Evolutionary conservation across 2,329 filamentous ascomycete genomes (phyloP).

Genomic region (Gnomoniopsis sp.): DNA sequence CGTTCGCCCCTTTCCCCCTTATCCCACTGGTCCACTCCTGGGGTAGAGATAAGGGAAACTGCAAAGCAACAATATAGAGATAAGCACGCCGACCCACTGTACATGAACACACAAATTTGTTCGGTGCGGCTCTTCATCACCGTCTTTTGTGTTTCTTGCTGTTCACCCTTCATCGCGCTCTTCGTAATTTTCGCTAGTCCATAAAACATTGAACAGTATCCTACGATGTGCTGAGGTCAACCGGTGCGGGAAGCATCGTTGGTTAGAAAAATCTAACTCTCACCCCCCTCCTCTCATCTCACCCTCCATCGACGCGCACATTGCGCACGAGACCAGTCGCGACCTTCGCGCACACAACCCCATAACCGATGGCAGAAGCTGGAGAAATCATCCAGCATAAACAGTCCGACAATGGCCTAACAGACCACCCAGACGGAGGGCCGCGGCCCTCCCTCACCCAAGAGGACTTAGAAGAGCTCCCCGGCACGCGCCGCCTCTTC

Average conservation of each 20-base stretch:
- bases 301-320: background rate
- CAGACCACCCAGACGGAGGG: slow-evolving; percentile 1
- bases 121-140: background rate
- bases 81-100: background rate
- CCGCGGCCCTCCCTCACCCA: slow-evolving; percentile 16
- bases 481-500: slow-evolving; percentile 17
- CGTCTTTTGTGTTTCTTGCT: background rate
- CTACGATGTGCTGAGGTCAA: slow-evolving; percentile 19
- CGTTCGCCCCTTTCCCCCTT: background rate
- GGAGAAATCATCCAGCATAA: slow-evolving; percentile 8
- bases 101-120: background rate
- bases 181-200: background rate
- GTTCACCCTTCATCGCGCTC: background rate
- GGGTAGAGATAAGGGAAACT: background rate
- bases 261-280: background rate
- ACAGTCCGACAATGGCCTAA: slow-evolving; percentile 14
- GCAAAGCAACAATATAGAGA: background rate
- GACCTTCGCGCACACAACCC: slow-evolving; percentile 5
- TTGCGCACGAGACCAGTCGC: slow-evolving; percentile 3
- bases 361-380: slow-evolving; percentile 17
- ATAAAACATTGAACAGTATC: background rate
- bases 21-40: background rate
- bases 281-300: background rate
- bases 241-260: slow-evolving; percentile 19
- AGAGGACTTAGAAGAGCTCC: slow-evolving; percentile 18